Base-by-base conservation (phyloP, 495 filamentous ascomycete genomes). In the Oidiodendron maius region DNA sequence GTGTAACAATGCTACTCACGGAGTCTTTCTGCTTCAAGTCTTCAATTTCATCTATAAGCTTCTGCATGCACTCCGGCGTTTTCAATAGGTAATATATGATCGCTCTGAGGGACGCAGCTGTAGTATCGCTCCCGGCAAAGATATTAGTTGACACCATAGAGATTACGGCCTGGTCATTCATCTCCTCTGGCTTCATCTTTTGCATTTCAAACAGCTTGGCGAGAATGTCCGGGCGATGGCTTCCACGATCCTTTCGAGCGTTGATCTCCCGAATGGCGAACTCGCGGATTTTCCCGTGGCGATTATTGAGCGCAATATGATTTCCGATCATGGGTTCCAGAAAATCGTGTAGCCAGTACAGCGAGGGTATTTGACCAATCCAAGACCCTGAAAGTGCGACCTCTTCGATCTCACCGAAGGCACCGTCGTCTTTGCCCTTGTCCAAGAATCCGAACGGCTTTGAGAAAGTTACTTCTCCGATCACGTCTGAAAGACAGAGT, bases 51-150 rank as follows among this genome's bases (percentile, higher is more conserved):
- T 57, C 28, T 8, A 65, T 65, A 1, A 82, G n/a, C n/a, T n/a
- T n/a, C n/a, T n/a, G n/a, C n/a, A n/a, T n/a, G n/a, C n/a, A n/a
- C n/a, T n/a, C 58, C 0, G 70, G 69, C 34, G 69, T 53, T 39
- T 64, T 67, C 10, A 73, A 39, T 4, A 82, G 63, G 46, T 72
- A 51, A 57, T 80, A 78, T 37, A 81, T 61, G 3, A 76, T 70
- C 4, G 68, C 53, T 3, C 64, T 68, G 1, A 81, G 60, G 18
- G 64, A 69, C 48, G 76, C 74, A 2, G 71, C 72, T 0, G 73
- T 79, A 0, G 78, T 81, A 51, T 82, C 78, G 3, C 69, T 73
- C 0, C 79, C 78, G 0, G 77, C 78, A 6, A 39, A 60, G 38
- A 76, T 57, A 47, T 67, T 67, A 44, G 52, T 61, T 47, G 63